phyloP scores from a whole-genome alignment of 169 alveolate species.

The Eimeria nieschulzi region DNA sequence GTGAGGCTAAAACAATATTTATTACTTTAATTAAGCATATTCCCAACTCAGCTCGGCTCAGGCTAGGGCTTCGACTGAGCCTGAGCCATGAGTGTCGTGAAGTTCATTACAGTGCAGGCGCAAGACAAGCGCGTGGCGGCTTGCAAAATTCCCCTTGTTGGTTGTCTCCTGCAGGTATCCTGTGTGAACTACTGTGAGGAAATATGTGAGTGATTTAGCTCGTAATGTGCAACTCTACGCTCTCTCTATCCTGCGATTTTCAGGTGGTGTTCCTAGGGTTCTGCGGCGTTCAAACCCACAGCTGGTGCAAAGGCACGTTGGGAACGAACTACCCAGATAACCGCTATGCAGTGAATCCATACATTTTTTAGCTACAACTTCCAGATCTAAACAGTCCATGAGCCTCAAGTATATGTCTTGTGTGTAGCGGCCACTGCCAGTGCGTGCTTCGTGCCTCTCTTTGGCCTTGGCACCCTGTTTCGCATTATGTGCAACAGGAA shows the following conservation, averaged over 20 bases:
- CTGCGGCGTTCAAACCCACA: slow-evolving; percentile 43
- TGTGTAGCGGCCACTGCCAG: too few species aligned
- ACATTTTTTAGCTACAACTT: not conserved
- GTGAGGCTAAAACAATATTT: too few species aligned
- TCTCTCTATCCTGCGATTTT: slow-evolving; percentile 2
- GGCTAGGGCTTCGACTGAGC: too few species aligned
- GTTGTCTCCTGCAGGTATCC: slow-evolving; percentile 41
- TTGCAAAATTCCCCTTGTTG: slow-evolving; percentile 24
- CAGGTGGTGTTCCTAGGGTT: slow-evolving; percentile 36
- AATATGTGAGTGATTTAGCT: slow-evolving; percentile 59
- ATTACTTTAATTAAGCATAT: too few species aligned
- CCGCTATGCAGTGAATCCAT: slow-evolving; percentile 38
- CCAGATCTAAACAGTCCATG: too few species aligned
- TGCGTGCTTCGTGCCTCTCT: too few species aligned
- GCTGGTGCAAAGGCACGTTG: slow-evolving; percentile 23
- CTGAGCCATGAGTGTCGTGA: not conserved
- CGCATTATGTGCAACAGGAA: too few species aligned
- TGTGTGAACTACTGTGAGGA: slow-evolving; percentile 60
- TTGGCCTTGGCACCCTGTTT: too few species aligned
- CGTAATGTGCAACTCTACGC: slow-evolving; percentile 21
- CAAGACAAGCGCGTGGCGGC: not conserved
- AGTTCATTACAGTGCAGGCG: slow-evolving; percentile 9
- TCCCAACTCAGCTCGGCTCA: too few species aligned
- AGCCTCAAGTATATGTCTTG: too few species aligned
- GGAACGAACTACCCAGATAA: slow-evolving; percentile 16